phyloP scores from a whole-genome alignment of 2,329 filamentous ascomycete species.

The Chaetomium sp. region DNA sequence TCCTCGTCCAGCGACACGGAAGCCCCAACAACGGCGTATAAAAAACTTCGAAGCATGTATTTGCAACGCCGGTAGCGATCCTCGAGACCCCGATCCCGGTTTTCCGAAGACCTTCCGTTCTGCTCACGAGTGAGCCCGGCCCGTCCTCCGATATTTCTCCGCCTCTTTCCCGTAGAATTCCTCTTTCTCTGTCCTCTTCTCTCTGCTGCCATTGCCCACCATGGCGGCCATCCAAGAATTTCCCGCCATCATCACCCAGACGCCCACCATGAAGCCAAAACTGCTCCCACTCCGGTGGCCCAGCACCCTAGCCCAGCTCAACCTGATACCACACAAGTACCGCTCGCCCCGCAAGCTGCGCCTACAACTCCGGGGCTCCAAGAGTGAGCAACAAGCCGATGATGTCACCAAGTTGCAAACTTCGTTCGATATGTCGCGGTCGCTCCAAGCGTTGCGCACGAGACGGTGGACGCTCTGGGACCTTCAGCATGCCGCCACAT shows the following conservation, averaged over 20 bases:
- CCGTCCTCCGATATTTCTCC: neutral
- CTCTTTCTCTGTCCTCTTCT: neutral
- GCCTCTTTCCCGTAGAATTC: neutral
- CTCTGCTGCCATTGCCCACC: neutral
- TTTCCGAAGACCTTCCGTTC: neutral
- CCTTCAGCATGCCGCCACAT: constrained; percentile 73
- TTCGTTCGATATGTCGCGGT: constrained; percentile 75
- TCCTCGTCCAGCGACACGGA: neutral
- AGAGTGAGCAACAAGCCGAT: constrained; percentile 29
- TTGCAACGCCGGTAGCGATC: constrained; percentile 20
- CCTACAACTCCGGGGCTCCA: constrained; percentile 18
- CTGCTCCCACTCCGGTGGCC: constrained; percentile 20
- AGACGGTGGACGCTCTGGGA: constrained; percentile 81
- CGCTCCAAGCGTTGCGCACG: constrained; percentile 65
- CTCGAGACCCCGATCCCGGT: neutral
- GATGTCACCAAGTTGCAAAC: constrained; percentile 72
- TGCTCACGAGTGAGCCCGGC: neutral
- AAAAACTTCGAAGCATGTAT: constrained; percentile 12
- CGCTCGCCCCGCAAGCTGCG: constrained; percentile 24
- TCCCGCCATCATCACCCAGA: constrained; percentile 14
- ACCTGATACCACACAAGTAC: constrained; percentile 30
- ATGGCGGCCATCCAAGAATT: constrained; percentile 11
- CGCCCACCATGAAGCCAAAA: constrained; percentile 25
- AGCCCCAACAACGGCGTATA: neutral
- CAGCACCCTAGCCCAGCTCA: constrained; percentile 25